Evolutionary conservation across 306 rosid species (phyloP).

Genomic region (Cucurbita argyrosperma): DNA sequence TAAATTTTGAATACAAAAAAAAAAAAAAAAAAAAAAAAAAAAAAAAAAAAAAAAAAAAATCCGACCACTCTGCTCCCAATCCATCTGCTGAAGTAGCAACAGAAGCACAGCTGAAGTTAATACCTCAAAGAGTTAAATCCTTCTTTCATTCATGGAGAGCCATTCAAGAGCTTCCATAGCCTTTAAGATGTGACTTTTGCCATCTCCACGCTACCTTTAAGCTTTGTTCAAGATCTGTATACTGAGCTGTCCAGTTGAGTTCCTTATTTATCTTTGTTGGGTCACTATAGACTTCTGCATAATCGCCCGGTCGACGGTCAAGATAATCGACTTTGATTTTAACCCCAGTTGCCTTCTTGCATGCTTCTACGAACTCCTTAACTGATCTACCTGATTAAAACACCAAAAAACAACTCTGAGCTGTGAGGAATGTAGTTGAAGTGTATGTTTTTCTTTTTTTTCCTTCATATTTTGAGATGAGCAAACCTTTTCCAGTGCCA

Average conservation of each 20-base stretch:
- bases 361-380: conserved; percentile 87
- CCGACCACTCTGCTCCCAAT: not conserved
- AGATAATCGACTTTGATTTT: conserved; percentile 63
- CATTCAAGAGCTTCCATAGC: conserved; percentile 30
- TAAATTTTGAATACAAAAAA: not conserved
- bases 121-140: not conserved
- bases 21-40: too few species aligned
- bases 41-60: too few species aligned
- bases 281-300: conserved; percentile 76
- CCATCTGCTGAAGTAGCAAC: conserved; percentile 1
- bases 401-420: not conserved
- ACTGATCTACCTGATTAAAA: conserved; percentile 67
- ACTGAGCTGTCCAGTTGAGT: conserved; percentile 64
- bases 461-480: not conserved
- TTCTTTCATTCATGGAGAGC: not conserved
- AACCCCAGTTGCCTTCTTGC: conserved; percentile 74
- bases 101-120: not conserved
- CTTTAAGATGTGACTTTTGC: conserved; percentile 62
- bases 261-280: conserved; percentile 58
- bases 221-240: conserved; percentile 64
- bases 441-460: not conserved
- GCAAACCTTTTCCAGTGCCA: conserved; percentile 83
- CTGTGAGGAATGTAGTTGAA: not conserved
- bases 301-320: conserved; percentile 77
- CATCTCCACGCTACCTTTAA: conserved; percentile 65